Evolutionary conservation across 108 stramenopile genomes (phyloP), one percentile per base, ranked within the genome.

Genomic region (Fragilariopsis cylindrus): DNA sequence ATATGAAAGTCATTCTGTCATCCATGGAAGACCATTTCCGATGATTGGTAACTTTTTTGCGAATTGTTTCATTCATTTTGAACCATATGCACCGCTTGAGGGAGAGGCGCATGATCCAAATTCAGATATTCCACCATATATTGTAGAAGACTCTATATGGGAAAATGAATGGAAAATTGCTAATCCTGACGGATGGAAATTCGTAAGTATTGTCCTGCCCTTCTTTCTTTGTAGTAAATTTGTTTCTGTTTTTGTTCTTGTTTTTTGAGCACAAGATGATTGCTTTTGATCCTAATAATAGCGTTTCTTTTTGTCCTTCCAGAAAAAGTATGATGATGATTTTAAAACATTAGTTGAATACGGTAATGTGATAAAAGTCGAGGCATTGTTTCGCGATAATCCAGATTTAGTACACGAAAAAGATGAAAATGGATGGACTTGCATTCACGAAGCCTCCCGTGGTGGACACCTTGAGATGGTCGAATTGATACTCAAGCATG

Each of bases 41-140:
- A 66, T 93, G 76, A 79, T 81, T 57, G 92, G 92, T 19, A 57
- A 60, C 4, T 79, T 54, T 41, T 82, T 64, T 68, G 80, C 81
- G n/a, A 93, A 93, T 69, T 73, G 90, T 46, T 96, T 96, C 60
- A 82, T 96, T 15, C 94, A 96, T 73, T 96, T 84, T 77, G 87
- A 88, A 74, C 52, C 75, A 2, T 13, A 46, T 4, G 57, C 50
- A 43, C 45, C 63, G 46, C 48, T 52, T 50, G 48, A 66, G n/a
- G 42, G 52, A 66, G 50, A 60, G 16, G n/a, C n/a, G 7, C 21
- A 68, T 55, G 75, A 79, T 48, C 71, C 72, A 6, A 45, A 77
- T 53, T 53, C 75, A 13, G 78, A 62, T n/a, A 44, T 84, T 21
- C 89, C 89, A 47, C 83, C 81, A 2, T 90, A 90, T 55, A 62